These are phyloP conservation scores for Corrigiola litoralis DNA, from an alignment of 179 eudicot genomes.

Conservation along the genomic window DNA sequence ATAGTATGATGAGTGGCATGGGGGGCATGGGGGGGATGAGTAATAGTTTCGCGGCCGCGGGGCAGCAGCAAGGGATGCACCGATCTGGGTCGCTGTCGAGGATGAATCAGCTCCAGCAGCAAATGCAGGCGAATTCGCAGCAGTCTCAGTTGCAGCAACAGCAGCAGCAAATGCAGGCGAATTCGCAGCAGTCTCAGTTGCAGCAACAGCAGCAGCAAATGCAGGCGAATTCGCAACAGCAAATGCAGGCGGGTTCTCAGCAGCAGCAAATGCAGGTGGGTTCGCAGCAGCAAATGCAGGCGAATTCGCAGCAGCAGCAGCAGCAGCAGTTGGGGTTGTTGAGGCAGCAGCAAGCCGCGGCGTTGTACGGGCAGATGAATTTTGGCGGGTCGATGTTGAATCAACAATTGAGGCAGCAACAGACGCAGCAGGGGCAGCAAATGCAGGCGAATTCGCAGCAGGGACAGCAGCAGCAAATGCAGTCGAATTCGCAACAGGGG, in stretches of 20 bases:
- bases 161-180: too few relatives aligned
- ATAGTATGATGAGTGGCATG: slow-evolving; percentile 33
- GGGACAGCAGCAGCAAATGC: slow-evolving; percentile 22
- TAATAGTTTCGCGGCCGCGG: slow-evolving; percentile 26
- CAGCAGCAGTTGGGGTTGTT: slow-evolving; percentile 30
- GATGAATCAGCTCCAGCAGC: slow-evolving; percentile 47
- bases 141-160: slow-evolving; percentile 20
- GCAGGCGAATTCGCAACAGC: too few relatives aligned
- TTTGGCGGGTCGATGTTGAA: slow-evolving; percentile 46
- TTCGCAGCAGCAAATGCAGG: slow-evolving; percentile 22
- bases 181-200: slow-evolving; percentile 32
- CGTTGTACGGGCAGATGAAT: slow-evolving; percentile 60
- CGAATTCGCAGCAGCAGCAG: slow-evolving; percentile 9
- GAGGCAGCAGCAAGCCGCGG: slow-evolving; percentile 38
- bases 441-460: too few relatives aligned
- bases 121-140: slow-evolving; percentile 14
- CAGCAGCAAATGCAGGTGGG: slow-evolving; percentile 18
- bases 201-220: slow-evolving; percentile 21
- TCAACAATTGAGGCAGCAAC: slow-evolving; percentile 35
- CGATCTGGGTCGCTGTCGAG: slow-evolving; percentile 47
- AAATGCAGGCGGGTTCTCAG: slow-evolving; percentile 27
- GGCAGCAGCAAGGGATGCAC: slow-evolving; percentile 47
- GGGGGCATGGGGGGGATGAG: slow-evolving; percentile 16
- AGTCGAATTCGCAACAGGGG: slow-evolving; percentile 6
- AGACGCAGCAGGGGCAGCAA: slow-evolving; percentile 14